These are phyloP conservation scores for Isoetes taiwanensis DNA, from an alignment of 75 land plant genomes.

Conservation along the genomic window DNA sequence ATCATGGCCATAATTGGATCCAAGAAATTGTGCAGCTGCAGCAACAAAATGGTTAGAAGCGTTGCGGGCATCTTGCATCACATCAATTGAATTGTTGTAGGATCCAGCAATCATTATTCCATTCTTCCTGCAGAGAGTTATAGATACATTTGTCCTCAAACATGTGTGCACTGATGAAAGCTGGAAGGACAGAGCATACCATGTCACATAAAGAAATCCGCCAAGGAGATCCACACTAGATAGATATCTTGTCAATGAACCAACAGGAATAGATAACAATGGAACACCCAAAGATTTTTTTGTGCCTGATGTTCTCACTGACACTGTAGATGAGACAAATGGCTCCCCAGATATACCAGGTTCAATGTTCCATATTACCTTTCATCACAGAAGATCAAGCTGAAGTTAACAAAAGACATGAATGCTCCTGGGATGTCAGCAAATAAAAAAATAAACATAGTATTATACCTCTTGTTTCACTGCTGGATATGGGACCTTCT, in stretches of 20 bases:
- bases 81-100: not conserved
- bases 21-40: not conserved
- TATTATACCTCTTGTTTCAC: no score
- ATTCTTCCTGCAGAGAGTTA: not conserved
- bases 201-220: constrained; percentile 3
- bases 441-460: no score
- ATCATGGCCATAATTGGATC: not conserved
- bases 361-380: constrained; percentile 2
- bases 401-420: no score
- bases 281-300: not conserved
- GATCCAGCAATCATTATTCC: not conserved
- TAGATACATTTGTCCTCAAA: not conserved
- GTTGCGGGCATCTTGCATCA: not conserved
- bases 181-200: not conserved
- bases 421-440: no score
- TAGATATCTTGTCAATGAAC: not conserved
- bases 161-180: not conserved
- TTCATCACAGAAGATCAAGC: no score
- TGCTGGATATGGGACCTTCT: no score
- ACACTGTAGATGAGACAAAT: not conserved
- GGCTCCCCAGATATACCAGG: not conserved
- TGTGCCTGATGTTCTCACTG: not conserved
- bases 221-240: constrained; percentile 5
- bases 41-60: not conserved
- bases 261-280: not conserved